phyloP scores from a whole-genome alignment of 192 early-diverging fungal genomes.

The Backusella circina region DNA sequence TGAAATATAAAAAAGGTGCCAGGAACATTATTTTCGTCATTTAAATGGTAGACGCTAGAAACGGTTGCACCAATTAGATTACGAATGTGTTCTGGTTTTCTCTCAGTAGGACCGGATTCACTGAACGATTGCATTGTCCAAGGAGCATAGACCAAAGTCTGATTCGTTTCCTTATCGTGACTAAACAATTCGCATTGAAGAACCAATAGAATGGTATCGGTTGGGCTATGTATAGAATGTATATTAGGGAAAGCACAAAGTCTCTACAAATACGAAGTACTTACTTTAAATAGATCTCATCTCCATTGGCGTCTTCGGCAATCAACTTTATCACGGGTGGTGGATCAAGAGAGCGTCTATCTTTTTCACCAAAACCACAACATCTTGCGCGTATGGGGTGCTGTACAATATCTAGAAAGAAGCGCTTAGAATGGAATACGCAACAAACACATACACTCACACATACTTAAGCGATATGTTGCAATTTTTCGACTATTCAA shows the following conservation, averaged over 20 bases:
- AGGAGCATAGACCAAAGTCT: conserved; percentile 51
- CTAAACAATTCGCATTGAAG: conserved; percentile 54
- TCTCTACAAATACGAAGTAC: not conserved
- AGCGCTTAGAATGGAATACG: not conserved
- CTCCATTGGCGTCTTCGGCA: conserved; percentile 51
- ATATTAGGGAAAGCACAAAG: not conserved
- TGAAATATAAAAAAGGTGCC: conserved; percentile 75
- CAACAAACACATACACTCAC: not conserved
- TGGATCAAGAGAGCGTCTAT: conserved; percentile 69
- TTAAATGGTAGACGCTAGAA: conserved; percentile 45
- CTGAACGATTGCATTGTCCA: not conserved
- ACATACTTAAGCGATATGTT: not conserved
- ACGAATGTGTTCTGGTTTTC: conserved; percentile 44
- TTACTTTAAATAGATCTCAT: conserved; percentile 34
- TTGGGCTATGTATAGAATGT: not conserved
- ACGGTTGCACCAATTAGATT: conserved; percentile 55
- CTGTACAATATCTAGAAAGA: conserved; percentile 46
- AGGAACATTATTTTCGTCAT: conserved; percentile 43
- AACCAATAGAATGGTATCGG: conserved; percentile 50
- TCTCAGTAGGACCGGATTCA: not conserved
- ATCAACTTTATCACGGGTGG: conserved; percentile 69
- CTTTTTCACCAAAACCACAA: conserved; percentile 78
- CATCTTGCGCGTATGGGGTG: conserved; percentile 64
- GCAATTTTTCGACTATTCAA: not conserved
- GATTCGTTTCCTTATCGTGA: conserved; percentile 42